Conservation (phyloP, 345 rosid species). For the Microthlaspi erraticum region DNA sequence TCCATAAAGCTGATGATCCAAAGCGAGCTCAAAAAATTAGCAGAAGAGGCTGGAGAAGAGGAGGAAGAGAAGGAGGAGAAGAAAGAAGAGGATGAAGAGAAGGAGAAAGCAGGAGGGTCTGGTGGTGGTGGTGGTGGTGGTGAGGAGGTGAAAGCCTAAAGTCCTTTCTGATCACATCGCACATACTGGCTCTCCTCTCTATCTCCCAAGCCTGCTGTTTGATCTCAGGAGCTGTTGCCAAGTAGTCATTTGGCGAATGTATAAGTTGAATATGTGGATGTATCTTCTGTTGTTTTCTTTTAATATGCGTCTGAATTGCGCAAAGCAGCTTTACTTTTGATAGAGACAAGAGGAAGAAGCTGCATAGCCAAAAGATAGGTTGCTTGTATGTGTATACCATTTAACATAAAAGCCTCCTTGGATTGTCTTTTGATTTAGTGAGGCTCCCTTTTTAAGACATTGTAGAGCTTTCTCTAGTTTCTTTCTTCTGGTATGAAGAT, state of each 20-base stretch:
- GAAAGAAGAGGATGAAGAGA: constrained; percentile 56
- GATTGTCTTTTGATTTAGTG: constrained; percentile 36
- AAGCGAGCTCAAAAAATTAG: constrained; percentile 90
- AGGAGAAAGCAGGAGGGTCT: constrained; percentile 39
- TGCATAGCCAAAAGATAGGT: constrained; percentile 42
- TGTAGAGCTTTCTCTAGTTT: constrained; percentile 21
- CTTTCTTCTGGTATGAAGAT: neutral
- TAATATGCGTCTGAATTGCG: constrained; percentile 20
- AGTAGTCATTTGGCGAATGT: constrained; percentile 34
- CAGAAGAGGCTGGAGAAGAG: constrained; percentile 75
- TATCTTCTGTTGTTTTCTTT: neutral
- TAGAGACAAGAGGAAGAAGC: constrained; percentile 40
- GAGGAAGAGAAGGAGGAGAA: constrained; percentile 57
- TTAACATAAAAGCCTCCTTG: constrained; percentile 46
- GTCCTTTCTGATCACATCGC: constrained; percentile 27
- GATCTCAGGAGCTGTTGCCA: constrained; percentile 22
- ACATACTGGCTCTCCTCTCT: constrained; percentile 22
- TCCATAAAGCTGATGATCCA: constrained; percentile 82
- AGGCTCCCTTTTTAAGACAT: constrained; percentile 35
- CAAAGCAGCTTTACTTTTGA: constrained; percentile 29
- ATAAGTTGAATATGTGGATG: constrained; percentile 39
- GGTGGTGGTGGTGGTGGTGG: constrained; percentile 15
- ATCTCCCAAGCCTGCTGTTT: neutral
- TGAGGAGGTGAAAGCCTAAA: constrained; percentile 42
- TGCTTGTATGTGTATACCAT: constrained; percentile 40